phyloP scores from a whole-genome alignment of 2,329 filamentous ascomycete species.

The Beauveria scarabaeidicola region DNA sequence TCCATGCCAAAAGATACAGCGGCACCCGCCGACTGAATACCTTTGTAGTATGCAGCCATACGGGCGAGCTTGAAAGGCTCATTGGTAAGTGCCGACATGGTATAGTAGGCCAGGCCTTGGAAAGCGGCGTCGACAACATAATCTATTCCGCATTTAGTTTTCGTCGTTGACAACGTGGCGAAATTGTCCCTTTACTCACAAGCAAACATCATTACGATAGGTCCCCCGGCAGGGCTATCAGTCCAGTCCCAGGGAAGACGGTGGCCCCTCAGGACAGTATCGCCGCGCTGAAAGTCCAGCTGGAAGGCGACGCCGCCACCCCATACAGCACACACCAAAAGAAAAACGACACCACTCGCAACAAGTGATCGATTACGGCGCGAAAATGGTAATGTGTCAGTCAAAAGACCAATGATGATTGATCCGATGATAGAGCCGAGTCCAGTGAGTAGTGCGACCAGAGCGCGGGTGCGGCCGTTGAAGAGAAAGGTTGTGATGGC shows the following conservation, averaged over 20 bases:
- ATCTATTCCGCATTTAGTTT: conserved; percentile 10
- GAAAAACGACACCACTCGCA: conserved; percentile 48
- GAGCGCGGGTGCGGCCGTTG: conserved; percentile 59
- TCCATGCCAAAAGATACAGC: conserved; percentile 39
- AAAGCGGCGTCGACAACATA: conserved; percentile 20
- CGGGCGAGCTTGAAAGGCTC: conserved; percentile 65
- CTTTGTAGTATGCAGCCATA: conserved; percentile 74
- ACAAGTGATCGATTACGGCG: conserved; percentile 53
- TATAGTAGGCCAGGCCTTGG: conserved; percentile 57
- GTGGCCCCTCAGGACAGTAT: conserved; percentile 13
- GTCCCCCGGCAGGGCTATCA: conserved; percentile 16
- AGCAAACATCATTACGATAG: conserved; percentile 19
- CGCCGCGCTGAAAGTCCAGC: conserved; percentile 34
- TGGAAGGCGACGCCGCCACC: conserved; percentile 64
- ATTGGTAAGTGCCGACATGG: conserved; percentile 68
- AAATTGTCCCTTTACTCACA: conserved; percentile 10
- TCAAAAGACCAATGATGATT: conserved; percentile 52
- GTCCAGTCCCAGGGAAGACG: conserved; percentile 21
- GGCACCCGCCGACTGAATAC: conserved; percentile 66
- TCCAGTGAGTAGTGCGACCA: conserved; percentile 60
- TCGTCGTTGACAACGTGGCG: too few species aligned
- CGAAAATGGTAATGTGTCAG: conserved; percentile 48
- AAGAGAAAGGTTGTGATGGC: conserved; percentile 60
- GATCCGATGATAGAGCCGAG: conserved; percentile 64
- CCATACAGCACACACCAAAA: conserved; percentile 58